These are phyloP conservation scores for Botrytis cinerea DNA, from an alignment of 2,329 filamentous ascomycete species.

Conservation along the genomic window DNA sequence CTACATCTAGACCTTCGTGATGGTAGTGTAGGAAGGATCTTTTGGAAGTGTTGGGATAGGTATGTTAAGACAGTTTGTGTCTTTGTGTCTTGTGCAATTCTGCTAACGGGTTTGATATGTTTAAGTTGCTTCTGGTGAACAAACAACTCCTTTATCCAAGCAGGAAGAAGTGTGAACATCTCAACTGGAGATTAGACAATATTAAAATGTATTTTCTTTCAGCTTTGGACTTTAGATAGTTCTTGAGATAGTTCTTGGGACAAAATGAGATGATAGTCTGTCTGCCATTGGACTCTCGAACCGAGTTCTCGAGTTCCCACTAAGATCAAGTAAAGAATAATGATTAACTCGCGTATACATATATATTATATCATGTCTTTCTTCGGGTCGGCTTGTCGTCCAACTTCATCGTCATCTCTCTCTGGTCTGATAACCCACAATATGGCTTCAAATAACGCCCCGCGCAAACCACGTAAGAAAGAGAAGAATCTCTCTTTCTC, in stretches of 20 bases:
- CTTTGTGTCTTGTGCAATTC: background rate
- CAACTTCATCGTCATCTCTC: background rate
- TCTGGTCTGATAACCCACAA: background rate
- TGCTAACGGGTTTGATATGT: background rate
- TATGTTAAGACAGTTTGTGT: background rate
- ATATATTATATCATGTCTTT: background rate
- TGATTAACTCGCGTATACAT: background rate
- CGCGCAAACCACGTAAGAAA: background rate
- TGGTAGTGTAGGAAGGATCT: background rate
- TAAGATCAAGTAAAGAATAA: background rate
- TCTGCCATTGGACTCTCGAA: slow-evolving; percentile 1
- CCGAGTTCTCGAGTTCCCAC: background rate
- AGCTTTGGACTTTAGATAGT: background rate
- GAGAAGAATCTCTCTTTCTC: background rate
- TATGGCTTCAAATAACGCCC: background rate
- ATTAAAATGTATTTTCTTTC: background rate
- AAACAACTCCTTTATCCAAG: background rate
- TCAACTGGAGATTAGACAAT: background rate
- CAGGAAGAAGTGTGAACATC: background rate
- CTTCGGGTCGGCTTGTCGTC: background rate
- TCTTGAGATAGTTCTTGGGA: background rate
- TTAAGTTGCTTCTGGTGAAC: too few species aligned
- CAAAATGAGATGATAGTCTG: background rate
- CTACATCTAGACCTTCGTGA: background rate
- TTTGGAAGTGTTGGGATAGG: background rate